Percentiles rank a stretch among this genome's conserved stretches.
Evolutionary conservation across 192 early-diverging fungal species (phyloP).

Genomic region (Backusella parvicylindrica): DNA sequence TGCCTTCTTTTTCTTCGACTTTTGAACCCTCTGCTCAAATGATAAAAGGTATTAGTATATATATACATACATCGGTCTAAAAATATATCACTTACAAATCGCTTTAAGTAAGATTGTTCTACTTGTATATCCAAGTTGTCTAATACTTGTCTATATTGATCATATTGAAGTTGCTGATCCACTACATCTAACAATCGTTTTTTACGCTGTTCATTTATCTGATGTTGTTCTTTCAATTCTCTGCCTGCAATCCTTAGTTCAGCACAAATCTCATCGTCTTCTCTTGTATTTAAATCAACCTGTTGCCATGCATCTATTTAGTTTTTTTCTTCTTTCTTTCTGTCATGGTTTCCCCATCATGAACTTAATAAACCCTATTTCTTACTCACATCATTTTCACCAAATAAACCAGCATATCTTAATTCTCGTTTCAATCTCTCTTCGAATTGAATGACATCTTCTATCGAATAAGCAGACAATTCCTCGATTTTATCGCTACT

Average conservation of each 20-base stretch:
- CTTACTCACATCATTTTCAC: slow-evolving; percentile 64
- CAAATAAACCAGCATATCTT: slow-evolving; percentile 76
- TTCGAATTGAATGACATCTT: slow-evolving; percentile 40
- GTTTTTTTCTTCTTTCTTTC: not conserved
- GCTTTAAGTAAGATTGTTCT: slow-evolving; percentile 81
- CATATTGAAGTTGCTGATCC: slow-evolving; percentile 70
- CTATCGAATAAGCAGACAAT: not conserved
- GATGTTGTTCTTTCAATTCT: slow-evolving; percentile 67
- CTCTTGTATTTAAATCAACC: slow-evolving; percentile 63
- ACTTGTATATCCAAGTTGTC: slow-evolving; percentile 89
- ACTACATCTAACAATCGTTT: slow-evolving; percentile 63
- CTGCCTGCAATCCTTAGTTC: slow-evolving; percentile 66
- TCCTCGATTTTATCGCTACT: slow-evolving; percentile 55
- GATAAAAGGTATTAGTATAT: not conserved
- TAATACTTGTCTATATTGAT: slow-evolving; percentile 84
- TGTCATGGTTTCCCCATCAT: too few relatives aligned
- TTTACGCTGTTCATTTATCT: slow-evolving; percentile 67
- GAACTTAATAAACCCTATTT: not conserved
- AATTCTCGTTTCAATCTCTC: slow-evolving; percentile 82
- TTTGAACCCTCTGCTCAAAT: slow-evolving; percentile 45
- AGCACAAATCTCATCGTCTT: slow-evolving; percentile 74
- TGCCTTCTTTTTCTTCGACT: slow-evolving; percentile 64
- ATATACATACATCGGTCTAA: not conserved
- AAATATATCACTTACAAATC: slow-evolving; percentile 66
- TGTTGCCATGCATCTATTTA: slow-evolving; percentile 16